Evolutionary conservation across 2,329 filamentous ascomycete species (phyloP).

Genomic region (Colletotrichum spinosum): DNA sequence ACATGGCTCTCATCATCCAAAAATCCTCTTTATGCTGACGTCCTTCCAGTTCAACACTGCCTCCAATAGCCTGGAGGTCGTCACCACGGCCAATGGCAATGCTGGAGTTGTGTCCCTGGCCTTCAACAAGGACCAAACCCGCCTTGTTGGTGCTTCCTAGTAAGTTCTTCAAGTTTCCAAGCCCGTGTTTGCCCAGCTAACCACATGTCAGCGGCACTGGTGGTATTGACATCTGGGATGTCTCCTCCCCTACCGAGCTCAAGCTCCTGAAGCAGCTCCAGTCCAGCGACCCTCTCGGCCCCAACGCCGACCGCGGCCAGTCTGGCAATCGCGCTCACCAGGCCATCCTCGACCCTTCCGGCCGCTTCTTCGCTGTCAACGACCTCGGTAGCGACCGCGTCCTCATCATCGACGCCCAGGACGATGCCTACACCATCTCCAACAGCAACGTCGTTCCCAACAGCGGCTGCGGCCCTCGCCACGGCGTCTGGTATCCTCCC

Average conservation of each 20-base stretch:
- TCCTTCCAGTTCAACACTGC: constrained; percentile 46
- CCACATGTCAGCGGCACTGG: constrained; percentile 43
- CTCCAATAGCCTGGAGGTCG: constrained; percentile 45
- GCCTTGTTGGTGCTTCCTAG: constrained; percentile 59
- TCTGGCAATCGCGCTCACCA: constrained; percentile 58
- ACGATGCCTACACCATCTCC: constrained; percentile 53
- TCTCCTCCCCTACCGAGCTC: constrained; percentile 47
- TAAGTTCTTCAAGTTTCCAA: constrained; percentile 1
- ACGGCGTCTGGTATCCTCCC: constrained; percentile 60
- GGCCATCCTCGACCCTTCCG: constrained; percentile 59
- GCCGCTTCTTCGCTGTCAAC: constrained; percentile 60
- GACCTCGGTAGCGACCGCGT: constrained; percentile 63
- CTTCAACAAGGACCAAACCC: constrained; percentile 57
- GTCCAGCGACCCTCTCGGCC: constrained; percentile 48
- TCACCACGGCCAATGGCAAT: constrained; percentile 48
- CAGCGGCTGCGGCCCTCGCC: constrained; percentile 60
- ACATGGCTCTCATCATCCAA: too few relatives aligned
- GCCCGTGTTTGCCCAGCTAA: neutral
- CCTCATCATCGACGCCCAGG: constrained; percentile 56
- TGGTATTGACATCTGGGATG: constrained; percentile 60
- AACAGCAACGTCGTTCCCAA: constrained; percentile 48
- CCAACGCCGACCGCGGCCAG: constrained; percentile 47
- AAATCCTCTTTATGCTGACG: constrained; percentile 6
- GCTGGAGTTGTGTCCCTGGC: constrained; percentile 60
- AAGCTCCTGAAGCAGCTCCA: constrained; percentile 53